Conservation (phyloP, 495 filamentous ascomycete genomes). For the Talaromyces trachyspermus region DNA sequence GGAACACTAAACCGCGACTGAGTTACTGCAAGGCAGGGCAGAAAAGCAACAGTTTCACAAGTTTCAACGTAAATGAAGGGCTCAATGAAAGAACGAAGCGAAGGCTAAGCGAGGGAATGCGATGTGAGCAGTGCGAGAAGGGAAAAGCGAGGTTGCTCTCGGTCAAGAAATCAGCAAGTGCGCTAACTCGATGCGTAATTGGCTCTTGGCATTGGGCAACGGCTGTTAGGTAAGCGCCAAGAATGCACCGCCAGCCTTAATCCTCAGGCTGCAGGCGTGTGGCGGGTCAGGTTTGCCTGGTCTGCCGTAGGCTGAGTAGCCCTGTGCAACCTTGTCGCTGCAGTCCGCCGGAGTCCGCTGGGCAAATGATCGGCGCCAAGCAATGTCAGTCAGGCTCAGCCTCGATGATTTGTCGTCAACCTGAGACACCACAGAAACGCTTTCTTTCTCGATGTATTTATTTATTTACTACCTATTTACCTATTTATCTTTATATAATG, state of each 20-base stretch:
- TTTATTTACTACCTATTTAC: no score
- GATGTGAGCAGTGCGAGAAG: background rate
- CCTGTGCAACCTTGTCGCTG: no score
- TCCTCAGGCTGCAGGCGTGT: no score
- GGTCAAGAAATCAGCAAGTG: no score
- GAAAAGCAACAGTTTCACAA: background rate
- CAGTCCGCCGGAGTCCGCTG: no score
- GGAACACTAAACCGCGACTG: background rate
- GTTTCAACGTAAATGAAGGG: background rate
- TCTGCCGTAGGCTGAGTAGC: no score
- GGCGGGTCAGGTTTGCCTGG: no score
- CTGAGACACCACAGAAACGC: background rate
- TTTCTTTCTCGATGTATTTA: background rate
- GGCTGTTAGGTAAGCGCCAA: no score
- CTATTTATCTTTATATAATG: no score
- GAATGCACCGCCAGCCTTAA: no score
- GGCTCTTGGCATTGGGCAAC: no score
- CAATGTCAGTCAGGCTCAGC: background rate
- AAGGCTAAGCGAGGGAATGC: background rate
- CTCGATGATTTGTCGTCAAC: conserved; percentile 4
- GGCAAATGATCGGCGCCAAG: background rate
- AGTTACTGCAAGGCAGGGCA: background rate
- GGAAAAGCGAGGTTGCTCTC: background rate
- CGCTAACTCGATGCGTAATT: no score
- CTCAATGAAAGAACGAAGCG: background rate